Evolutionary conservation across 805 yeast genomes (phyloP).

Genomic region (Saccharomycopsis selenospora): DNA sequence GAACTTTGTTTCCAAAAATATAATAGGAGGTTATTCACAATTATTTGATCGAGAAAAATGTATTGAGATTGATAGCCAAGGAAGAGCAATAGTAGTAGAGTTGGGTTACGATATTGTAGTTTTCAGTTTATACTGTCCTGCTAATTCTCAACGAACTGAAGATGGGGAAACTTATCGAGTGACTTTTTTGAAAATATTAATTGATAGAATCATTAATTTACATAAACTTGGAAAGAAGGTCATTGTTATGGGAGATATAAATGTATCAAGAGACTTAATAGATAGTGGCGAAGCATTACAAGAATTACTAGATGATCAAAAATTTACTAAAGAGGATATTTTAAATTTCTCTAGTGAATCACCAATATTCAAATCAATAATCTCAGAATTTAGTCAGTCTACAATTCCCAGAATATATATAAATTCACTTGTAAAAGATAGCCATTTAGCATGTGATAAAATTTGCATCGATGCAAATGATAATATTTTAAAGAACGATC

Average conservation of each 20-base stretch:
- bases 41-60: constrained; percentile 28
- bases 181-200: constrained; percentile 49
- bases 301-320: constrained; percentile 34
- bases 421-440: constrained; percentile 9
- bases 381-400: not conserved
- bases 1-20: constrained; percentile 19
- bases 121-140: constrained; percentile 80
- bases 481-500: constrained; percentile 11
- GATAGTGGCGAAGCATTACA: constrained; percentile 72
- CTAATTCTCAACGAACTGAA: constrained; percentile 67
- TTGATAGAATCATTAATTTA: constrained; percentile 54
- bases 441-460: constrained; percentile 1
- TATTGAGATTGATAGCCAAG: constrained; percentile 65
- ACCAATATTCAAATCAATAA: not conserved
- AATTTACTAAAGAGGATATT: constrained; percentile 26
- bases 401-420: constrained; percentile 16
- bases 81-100: constrained; percentile 74
- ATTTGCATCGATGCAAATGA: constrained; percentile 12
- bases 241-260: constrained; percentile 82
- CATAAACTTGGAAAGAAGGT: constrained; percentile 57
- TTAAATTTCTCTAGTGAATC: constrained; percentile 14
- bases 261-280: constrained; percentile 69
- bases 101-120: constrained; percentile 54
- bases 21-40: constrained; percentile 65
- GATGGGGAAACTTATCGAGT: constrained; percentile 56